Percentiles rank a stretch among this genome's conserved stretches.
Conservation (phyloP, 1,139 yeast species). For the Nakaseomyces nivariensis region DNA sequence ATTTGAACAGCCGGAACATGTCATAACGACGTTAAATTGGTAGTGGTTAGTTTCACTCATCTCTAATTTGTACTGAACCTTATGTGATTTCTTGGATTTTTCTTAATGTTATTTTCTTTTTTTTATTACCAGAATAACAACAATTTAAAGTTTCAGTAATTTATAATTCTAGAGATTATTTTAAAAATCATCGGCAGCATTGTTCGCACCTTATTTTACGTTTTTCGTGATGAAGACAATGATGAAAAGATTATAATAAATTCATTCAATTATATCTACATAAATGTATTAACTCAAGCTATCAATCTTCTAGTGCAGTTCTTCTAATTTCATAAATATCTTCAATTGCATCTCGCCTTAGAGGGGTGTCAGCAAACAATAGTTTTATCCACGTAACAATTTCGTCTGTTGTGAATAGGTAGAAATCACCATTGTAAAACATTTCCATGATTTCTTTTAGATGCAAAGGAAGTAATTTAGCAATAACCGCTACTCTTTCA, state of each 20-base stretch:
- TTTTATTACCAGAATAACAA: too few relatives aligned
- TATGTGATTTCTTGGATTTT: neutral
- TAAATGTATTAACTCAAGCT: too few relatives aligned
- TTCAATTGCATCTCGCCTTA: constrained; percentile 48
- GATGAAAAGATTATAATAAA: neutral
- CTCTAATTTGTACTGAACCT: too few relatives aligned
- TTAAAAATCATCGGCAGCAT: too few relatives aligned
- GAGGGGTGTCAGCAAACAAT: constrained; percentile 63
- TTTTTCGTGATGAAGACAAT: neutral
- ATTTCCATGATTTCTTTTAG: constrained; percentile 60
- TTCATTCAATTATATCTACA: too few relatives aligned
- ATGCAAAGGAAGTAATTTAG: constrained; percentile 40
- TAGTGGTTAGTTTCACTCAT: constrained; percentile 38
- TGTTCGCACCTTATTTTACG: neutral
- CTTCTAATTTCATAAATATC: constrained; percentile 47
- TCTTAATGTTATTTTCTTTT: neutral
- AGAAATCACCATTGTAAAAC: constrained; percentile 66
- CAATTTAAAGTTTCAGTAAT: too few relatives aligned
- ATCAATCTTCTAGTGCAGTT: constrained; percentile 14
- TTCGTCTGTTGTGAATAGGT: constrained; percentile 60
- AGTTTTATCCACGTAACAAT: constrained; percentile 48
- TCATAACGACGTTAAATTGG: constrained; percentile 70
- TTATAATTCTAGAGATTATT: too few relatives aligned
- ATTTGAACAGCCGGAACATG: constrained; percentile 79
- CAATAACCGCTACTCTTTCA: constrained; percentile 21